Evolutionary conservation across 495 filamentous ascomycete species (phyloP), one percentile per base, ranked within the genome.

Genomic region (Acidomyces sp.): DNA sequence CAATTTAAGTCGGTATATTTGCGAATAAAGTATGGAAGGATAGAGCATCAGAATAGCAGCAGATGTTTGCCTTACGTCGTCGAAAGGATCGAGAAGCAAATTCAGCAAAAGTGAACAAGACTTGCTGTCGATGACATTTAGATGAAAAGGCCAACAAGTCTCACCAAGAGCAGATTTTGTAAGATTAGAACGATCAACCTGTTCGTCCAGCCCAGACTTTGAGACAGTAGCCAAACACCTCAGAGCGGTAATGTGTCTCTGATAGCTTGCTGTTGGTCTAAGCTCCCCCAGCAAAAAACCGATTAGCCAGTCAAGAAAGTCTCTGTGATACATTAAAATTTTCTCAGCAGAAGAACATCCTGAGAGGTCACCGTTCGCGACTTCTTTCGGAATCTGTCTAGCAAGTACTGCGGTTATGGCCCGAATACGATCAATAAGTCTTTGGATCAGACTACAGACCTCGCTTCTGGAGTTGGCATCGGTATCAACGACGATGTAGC

Each of bases 71-170:
- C 90, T 70, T 9, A 96, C 80, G 62, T 97, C 90, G 45, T 97
- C 90, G 52, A 88, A 97, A 0, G 88, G 82, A 53, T 96, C 80
- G 32, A 90, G 61, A 1, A 93, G 51, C 7, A 90, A 71, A 55
- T 95, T 85, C 3, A 85, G 52, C 6, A 94, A 61, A 15, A 77
- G 49, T 23, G 69, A 53, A 12, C 68, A 48, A 32, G 74, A 49
- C 2, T 47, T 50, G 0, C 49, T 57, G n/a, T 67, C 66, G 23
- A 81, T 68, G 34, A 85, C 67, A 2, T 66, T 63, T n/a, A 70
- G 32, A 17, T 68, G 58, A 23, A 65, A 55, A n/a, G 63, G 61
- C 73, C 73, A 77, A 23, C 58, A 58, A 1, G 60, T 43, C 17
- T 66, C 49, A 17, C 47, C 53, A 37, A 54, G 50, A 2, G 58